Conservation (phyloP, 139 green algal species). For the Chlamydomonas schloesseri region DNA sequence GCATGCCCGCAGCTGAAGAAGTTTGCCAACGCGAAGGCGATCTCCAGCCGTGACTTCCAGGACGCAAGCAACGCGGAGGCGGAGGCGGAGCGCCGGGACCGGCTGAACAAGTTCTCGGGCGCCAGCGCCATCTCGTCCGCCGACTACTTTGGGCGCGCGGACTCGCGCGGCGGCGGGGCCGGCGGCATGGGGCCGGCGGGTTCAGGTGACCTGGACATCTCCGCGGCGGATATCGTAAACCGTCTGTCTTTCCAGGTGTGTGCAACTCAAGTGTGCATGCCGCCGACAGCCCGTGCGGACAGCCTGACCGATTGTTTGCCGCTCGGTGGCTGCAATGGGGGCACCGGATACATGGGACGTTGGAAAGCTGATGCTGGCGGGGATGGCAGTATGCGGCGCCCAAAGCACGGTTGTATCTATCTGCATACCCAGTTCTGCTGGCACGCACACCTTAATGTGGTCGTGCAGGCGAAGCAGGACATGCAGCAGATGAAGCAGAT, state of each 20-base stretch:
- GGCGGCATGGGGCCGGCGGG: background rate
- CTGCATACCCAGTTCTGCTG: too few relatives aligned
- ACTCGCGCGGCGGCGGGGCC: constrained; percentile 18
- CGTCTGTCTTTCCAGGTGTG: constrained; percentile 77
- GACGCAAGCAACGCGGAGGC: background rate
- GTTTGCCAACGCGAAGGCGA: constrained; percentile 92
- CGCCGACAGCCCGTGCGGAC: too few relatives aligned
- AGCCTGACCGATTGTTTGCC: too few relatives aligned
- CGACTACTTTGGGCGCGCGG: constrained; percentile 80
- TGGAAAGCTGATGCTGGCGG: too few relatives aligned
- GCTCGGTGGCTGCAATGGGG: too few relatives aligned
- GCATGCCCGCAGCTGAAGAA: constrained; percentile 69
- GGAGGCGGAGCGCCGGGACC: constrained; percentile 41
- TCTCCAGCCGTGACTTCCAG: constrained; percentile 83
- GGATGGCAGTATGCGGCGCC: too few relatives aligned
- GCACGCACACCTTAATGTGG: background rate
- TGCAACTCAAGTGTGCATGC: background rate
- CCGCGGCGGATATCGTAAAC: constrained; percentile 82
- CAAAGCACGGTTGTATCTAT: too few relatives aligned
- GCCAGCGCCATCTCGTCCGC: constrained; percentile 83
- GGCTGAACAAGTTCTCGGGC: constrained; percentile 66
- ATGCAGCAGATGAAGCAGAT: constrained; percentile 78
- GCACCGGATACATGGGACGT: too few relatives aligned
- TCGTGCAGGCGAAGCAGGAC: constrained; percentile 81
- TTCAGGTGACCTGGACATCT: constrained; percentile 70